These are phyloP conservation scores for Ajuga chamaepitys DNA, from an alignment of 257 asterid genomes.

Conservation along the genomic window DNA sequence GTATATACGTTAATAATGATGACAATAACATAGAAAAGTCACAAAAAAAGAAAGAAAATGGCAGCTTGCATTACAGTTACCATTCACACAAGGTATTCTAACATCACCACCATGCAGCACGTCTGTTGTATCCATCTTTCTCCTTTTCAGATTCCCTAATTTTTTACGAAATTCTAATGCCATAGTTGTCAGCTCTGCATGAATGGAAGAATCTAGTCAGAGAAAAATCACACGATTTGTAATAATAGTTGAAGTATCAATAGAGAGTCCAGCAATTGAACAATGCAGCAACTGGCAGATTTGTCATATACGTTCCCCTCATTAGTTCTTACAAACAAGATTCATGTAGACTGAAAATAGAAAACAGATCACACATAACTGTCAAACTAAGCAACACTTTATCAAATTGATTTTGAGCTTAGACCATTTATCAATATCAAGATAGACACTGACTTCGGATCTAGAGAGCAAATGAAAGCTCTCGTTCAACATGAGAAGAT, in stretches of 20 bases:
- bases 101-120: not conserved
- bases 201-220: not conserved
- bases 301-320: not conserved
- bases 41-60: too few relatives aligned
- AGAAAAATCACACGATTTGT: not conserved
- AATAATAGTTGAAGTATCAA: not conserved
- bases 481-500: not conserved
- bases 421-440: not conserved
- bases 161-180: conserved; percentile 42
- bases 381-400: not conserved
- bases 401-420: not conserved
- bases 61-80: conserved; percentile 13
- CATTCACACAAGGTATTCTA: not conserved
- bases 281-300: conserved; percentile 1
- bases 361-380: not conserved
- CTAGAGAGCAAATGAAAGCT: not conserved
- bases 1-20: too few relatives aligned
- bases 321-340: not conserved
- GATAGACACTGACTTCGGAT: not conserved
- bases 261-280: not conserved
- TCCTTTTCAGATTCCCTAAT: conserved; percentile 40
- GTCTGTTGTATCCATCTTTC: conserved; percentile 23
- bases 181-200: conserved; percentile 40
- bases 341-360: not conserved
- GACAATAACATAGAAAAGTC: too few relatives aligned